Percentiles rank a stretch among this genome's conserved stretches.
Conservation (phyloP, 768 basidiomycete genomes). For the Plicaturopsis crispa region DNA sequence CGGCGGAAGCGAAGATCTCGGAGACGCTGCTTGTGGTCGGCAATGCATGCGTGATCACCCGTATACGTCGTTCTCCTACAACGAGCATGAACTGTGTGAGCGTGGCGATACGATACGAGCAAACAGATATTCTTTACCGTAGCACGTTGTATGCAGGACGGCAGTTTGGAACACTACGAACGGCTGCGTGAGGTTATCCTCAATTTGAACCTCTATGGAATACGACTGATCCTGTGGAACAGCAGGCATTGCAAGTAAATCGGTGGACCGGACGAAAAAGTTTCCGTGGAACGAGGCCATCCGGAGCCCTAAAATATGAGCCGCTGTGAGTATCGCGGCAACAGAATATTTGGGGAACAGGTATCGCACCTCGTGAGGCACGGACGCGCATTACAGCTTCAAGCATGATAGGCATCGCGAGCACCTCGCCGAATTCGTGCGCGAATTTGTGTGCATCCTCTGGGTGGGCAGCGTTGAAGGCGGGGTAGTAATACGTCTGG, state of each 20-base stretch:
- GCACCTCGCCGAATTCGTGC: slow-evolving; percentile 89
- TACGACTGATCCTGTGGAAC: slow-evolving; percentile 97
- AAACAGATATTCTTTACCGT: slow-evolving; percentile 43
- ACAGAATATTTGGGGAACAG: too few species aligned
- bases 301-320: slow-evolving; percentile 86
- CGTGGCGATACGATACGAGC: slow-evolving; percentile 1
- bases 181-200: slow-evolving; percentile 85
- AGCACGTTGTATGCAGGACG: slow-evolving; percentile 90
- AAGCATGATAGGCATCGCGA: slow-evolving; percentile 91
- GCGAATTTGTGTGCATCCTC: slow-evolving; percentile 99
- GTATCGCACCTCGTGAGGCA: slow-evolving; percentile 85
- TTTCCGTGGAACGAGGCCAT: slow-evolving; percentile 99
- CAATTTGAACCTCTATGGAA: slow-evolving; percentile 91
- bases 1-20: slow-evolving; percentile 85
- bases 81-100: too few species aligned
- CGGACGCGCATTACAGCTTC: slow-evolving; percentile 98
- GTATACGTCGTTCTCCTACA: slow-evolving; percentile 81
- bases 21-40: slow-evolving; percentile 85
- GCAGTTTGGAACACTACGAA: slow-evolving; percentile 95
- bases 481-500: slow-evolving; percentile 97
- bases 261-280: slow-evolving; percentile 97
- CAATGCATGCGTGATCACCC: slow-evolving; percentile 82
- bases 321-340: too few species aligned
- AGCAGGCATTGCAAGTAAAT: slow-evolving; percentile 90
- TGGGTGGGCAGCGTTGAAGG: slow-evolving; percentile 88